Conservation (phyloP, 495 filamentous ascomycete species). For the Monascus purpureus region DNA sequence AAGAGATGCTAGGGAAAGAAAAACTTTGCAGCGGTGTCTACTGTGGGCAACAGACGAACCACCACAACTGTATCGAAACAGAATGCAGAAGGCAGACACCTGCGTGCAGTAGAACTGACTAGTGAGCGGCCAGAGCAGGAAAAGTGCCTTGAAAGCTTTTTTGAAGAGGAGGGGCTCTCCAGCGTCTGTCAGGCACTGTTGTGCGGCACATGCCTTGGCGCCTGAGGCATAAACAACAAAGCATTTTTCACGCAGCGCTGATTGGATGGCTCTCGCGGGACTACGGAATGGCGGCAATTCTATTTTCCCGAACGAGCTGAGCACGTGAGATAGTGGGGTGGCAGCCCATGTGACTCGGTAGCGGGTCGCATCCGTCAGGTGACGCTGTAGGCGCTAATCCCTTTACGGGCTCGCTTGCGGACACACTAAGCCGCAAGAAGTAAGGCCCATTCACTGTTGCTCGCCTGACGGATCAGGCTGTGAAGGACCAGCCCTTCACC, state of each 20-base stretch:
- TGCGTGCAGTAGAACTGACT: constrained; percentile 2
- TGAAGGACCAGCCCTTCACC: constrained; percentile 15
- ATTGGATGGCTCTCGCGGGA: constrained; percentile 17
- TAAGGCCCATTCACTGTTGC: constrained; percentile 1
- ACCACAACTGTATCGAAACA: constrained; percentile 7
- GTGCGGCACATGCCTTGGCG: constrained; percentile 12
- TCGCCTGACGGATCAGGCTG: constrained; percentile 20
- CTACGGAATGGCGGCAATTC: too few relatives aligned
- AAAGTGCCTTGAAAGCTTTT: neutral
- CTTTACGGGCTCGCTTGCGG: constrained; percentile 11
- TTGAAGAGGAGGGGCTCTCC: constrained; percentile 12
- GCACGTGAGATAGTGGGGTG: neutral
- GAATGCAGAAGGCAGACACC: constrained; percentile 6
- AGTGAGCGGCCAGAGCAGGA: neutral
- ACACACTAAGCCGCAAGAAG: constrained; percentile 13
- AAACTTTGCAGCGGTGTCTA: constrained; percentile 1
- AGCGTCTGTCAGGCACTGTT: constrained; percentile 14
- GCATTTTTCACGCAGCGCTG: constrained; percentile 10
- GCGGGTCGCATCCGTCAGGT: neutral
- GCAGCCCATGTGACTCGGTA: too few relatives aligned
- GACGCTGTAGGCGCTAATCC: constrained; percentile 2
- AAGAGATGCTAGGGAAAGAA: constrained; percentile 1
- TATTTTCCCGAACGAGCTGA: constrained; percentile 14
- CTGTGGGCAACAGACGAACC: constrained; percentile 3
- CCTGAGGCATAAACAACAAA: constrained; percentile 14